Percentiles rank a stretch among this genome's conserved stretches.
phyloP scores from a whole-genome alignment of 2,329 filamentous ascomycete species.

The Drechmeria coniospora region DNA sequence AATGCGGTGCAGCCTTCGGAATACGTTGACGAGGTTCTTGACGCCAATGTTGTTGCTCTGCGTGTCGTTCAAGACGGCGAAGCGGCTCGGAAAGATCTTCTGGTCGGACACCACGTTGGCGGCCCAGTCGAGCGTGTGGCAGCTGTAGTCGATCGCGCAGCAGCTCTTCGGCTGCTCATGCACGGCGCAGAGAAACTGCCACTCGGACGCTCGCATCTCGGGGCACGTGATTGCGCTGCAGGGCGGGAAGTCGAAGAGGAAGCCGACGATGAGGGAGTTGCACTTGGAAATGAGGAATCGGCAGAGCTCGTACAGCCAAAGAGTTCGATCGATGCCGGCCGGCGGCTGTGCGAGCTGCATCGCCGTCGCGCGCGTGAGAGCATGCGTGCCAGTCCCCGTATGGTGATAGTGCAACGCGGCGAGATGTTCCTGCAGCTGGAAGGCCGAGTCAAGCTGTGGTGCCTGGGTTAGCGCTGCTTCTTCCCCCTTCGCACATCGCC shows the following conservation, averaged over 20 bases:
- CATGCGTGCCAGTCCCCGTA: constrained; percentile 49
- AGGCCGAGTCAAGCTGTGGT: constrained; percentile 78
- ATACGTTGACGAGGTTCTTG: constrained; percentile 87
- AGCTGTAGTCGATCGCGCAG: constrained; percentile 98
- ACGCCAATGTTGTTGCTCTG: constrained; percentile 49
- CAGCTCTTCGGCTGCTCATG: constrained; percentile 94
- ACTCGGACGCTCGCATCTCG: constrained; percentile 97
- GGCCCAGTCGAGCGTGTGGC: constrained; percentile 95
- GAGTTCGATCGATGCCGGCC: constrained; percentile 62
- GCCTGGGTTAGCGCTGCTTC: too few species aligned
- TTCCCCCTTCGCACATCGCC: too few species aligned
- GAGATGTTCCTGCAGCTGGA: constrained; percentile 93
- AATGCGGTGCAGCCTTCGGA: constrained; percentile 84
- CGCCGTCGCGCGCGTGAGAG: constrained; percentile 65
- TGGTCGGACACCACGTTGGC: constrained; percentile 86
- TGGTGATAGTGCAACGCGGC: constrained; percentile 78
- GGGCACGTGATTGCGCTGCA: constrained; percentile 84
- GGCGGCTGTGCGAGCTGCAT: constrained; percentile 65
- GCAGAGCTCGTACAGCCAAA: constrained; percentile 97
- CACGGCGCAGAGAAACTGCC: constrained; percentile 97
- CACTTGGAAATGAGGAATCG: constrained; percentile 91
- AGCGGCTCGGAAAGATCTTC: constrained; percentile 85
- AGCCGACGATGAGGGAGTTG: constrained; percentile 81
- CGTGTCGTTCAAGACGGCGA: constrained; percentile 40
- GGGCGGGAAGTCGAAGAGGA: constrained; percentile 79